Percentiles rank a stretch among this genome's conserved stretches.
phyloP scores from a whole-genome alignment of 169 alveolate genomes.

The Plasmodium coatneyi region DNA sequence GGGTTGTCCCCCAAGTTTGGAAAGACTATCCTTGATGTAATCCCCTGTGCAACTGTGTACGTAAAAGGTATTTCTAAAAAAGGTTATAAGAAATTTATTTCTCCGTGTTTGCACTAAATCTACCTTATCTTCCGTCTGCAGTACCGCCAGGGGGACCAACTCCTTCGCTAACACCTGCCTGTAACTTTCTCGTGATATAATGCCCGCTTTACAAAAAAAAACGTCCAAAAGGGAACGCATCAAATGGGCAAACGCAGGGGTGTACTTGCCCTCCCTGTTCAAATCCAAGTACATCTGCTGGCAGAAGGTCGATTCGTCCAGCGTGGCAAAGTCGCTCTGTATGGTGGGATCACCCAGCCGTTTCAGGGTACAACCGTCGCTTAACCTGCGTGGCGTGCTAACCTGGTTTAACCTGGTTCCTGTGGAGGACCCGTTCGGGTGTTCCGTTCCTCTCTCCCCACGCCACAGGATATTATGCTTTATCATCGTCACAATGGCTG shows the following conservation, averaged over 20 bases:
- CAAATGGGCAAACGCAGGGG: constrained; percentile 17
- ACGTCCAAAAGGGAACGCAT: constrained; percentile 6
- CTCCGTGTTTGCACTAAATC: background rate
- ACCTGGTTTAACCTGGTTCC: background rate
- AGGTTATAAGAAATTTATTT: background rate
- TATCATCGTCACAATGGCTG: constrained; percentile 14
- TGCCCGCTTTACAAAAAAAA: constrained; percentile 12
- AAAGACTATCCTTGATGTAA: constrained; percentile 17
- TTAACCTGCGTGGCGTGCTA: background rate
- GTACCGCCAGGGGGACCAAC: background rate
- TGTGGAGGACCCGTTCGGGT: background rate
- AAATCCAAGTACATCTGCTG: background rate
- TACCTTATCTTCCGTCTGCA: background rate
- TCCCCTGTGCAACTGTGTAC: background rate
- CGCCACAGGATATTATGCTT: constrained; percentile 15
- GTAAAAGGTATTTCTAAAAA: constrained; percentile 7
- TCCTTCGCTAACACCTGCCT: background rate
- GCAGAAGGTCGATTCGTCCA: constrained; percentile 4
- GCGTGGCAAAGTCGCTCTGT: background rate
- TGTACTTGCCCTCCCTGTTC: constrained; percentile 22
- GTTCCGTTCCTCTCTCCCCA: background rate
- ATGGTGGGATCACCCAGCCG: background rate
- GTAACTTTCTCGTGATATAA: background rate
- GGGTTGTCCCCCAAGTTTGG: background rate
- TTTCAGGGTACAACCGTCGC: background rate